Base-by-base conservation (phyloP, 176 grass and related monocot genomes). In the Oryza punctata region DNA sequence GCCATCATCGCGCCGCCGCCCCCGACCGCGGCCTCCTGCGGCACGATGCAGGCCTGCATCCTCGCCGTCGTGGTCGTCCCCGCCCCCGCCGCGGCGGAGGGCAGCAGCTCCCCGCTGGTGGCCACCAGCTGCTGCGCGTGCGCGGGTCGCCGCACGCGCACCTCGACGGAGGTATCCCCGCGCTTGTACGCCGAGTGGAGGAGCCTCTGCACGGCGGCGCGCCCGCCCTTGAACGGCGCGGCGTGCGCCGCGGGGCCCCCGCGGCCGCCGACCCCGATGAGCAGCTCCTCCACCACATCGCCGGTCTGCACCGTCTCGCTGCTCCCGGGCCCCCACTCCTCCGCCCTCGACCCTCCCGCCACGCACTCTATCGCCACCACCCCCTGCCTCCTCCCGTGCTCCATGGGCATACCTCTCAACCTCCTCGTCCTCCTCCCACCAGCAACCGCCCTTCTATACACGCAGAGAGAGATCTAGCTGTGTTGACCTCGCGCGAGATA, bases 41-140 rank as follows among this genome's bases (percentile, higher is more conserved):
- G 91, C 54, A 98, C 96, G 78, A 98, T 92, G 74, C 96, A 98
- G n/a, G 93, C 96, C 21, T 98, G 96, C 88, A 98, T 88, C 77
- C 89, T 85, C 37, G 80, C 74, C 15, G 74, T 59, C 6, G 78
- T 40, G 35, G 71, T 71, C 28, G 71, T 71, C 28, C 70, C 45
- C 27, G 27, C 26, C 26, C 9, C 21, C 14, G 40, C 43, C 7
- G 67, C 15, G 0, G 67, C 12, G 59, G 76, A 9, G 50, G 38
- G 12, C 60, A 15, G 10, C 35, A 89, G 40, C 24, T 26, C 66
- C 32, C 16, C 65, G 70, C 12, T 49, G 67, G 49, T 46, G 16
- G 32, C 3, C 35, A 57, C 6, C 63, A 25, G 47, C 33, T 73
- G 61, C 57, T 79, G 73, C 54, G 26, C 38, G 19, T 76, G 64